Evolutionary conservation across 2,329 filamentous ascomycete genomes (phyloP), one percentile per base, ranked within the genome.

Genomic region (Pseudocercospora musae): DNA sequence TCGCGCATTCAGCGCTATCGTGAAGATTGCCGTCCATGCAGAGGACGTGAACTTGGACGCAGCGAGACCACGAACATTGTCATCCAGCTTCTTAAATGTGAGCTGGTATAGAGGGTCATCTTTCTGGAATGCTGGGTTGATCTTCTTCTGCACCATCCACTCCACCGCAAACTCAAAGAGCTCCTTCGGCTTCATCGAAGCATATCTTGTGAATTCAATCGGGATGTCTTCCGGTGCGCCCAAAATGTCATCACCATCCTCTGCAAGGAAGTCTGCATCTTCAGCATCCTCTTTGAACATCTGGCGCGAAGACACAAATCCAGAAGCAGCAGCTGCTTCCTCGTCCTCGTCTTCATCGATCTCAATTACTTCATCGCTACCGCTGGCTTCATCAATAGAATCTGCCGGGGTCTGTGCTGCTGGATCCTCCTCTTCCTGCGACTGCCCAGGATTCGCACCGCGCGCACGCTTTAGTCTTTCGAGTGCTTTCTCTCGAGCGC

Each of bases 91-190:
- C 54, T 78, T 78, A 79, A 92, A 92, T 0, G 89, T 87, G 25
- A 89, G 80, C 11, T 77, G 70, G 74, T 92, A 95, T 11, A 92
- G 78, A 7, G 84, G 80, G 63, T 90, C 85, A 4, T 83, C 77
- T 18, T 82, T 81, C 10, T 83, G 78, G 69, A 92, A 93, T 0
- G 81, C 85, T 0, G 89, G 90, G 67, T 92, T 89, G 56, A 95
- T 81, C 68, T 89, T 88, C 72, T 89, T 90, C 70, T 92, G 89
- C 2, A 94, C 87, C 77, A 93, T 88, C 90, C 90, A 94, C 72
- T 92, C 89, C 1, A 94, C 81, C 0, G 86, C 88, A 69, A 88
- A 86, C 53, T 84, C 85, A 78, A 94, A 94, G 55, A 92, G 85
- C 42, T 91, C 87, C 66, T 87, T 87, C 0, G 88, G 78, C 56